Base-by-base conservation (phyloP, 2,329 filamentous ascomycete genomes). In the Botrytis fabae region DNA sequence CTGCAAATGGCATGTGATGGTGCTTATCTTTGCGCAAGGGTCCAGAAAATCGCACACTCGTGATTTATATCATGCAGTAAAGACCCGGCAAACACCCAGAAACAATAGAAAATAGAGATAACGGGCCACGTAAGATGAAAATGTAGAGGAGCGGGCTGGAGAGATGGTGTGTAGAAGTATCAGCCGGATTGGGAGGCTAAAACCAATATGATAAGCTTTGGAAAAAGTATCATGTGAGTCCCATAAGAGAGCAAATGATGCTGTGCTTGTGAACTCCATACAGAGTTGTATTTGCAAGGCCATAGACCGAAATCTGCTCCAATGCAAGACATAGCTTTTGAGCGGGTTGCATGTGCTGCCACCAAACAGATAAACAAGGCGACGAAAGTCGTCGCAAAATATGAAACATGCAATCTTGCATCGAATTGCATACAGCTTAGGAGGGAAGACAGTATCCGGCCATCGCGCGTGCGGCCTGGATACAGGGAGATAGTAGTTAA, bases 1-100 rank as follows among this genome's bases (percentile, higher is more conserved):
- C 62, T 72, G 70, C 38, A 35, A 60, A 72, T n/a, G 62, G 51
- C 70, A 72, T 72, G 70, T 72, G 70, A 72, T 68, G 70, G 38
- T 72, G 46, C 70, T 72, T 72, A 72, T 72, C 70, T 72, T 59
- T 68, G 10, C 25, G 16, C 70, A 72, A 25, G 69, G 70, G 54
- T 72, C 35, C 40, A 61, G 42, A 61, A 44, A 59, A 46, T 48
- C 40, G 16, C 51, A 72, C 69, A 70, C 69, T 66, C 63, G 40
- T 57, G 38, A 66, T 64, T 65, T 32, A 22, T 32, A 22, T 51
- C 69, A 72, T 60, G 46, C 62, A 54, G 61, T 28, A 48, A 63
- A 48, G 20, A 65, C n/a, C 44, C 61, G 54, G 46, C 32, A 42
- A 44, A 65, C 35, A 54, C 59, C n/a, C 46, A 46, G n/a, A 32